Percentiles rank a stretch among this genome's conserved stretches.
These are phyloP conservation scores for Tylopilus sp. DNA, from an alignment of 1,284 basidiomycete genomes.

Conservation along the genomic window DNA sequence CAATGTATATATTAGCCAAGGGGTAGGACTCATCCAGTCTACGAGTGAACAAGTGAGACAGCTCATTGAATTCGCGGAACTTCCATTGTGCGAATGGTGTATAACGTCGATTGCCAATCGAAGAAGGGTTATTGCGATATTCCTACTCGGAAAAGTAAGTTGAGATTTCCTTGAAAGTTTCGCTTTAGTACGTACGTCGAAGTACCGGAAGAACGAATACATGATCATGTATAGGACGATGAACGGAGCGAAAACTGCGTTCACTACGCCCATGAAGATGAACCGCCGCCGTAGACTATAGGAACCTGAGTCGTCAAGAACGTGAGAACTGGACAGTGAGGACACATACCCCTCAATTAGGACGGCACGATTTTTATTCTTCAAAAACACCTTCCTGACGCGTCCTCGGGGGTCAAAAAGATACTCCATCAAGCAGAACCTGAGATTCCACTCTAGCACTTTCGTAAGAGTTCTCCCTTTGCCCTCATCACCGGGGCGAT, in stretches of 20 bases:
- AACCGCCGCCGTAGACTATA: slow-evolving; percentile 77
- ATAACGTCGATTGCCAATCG: slow-evolving; percentile 87
- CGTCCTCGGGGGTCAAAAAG: slow-evolving; percentile 84
- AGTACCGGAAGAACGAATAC: slow-evolving; percentile 99
- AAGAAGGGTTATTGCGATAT: slow-evolving; percentile 97
- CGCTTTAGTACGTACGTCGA: slow-evolving; percentile 62
- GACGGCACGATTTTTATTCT: slow-evolving; percentile 70
- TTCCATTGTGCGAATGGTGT: slow-evolving; percentile 97
- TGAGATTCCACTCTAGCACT: slow-evolving; percentile 92
- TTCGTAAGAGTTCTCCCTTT: slow-evolving; percentile 78
- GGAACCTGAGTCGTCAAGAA: neutral
- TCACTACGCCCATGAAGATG: slow-evolving; percentile 93
- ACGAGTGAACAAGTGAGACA: slow-evolving; percentile 87
- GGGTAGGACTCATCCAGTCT: slow-evolving; percentile 86
- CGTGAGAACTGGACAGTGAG: neutral
- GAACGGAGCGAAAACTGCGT: slow-evolving; percentile 93
- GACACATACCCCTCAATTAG: slow-evolving; percentile 77
- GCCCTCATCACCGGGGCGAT: slow-evolving; percentile 45
- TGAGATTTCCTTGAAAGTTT: neutral
- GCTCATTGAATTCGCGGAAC: slow-evolving; percentile 97
- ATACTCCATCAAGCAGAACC: slow-evolving; percentile 92
- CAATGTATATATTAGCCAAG: slow-evolving; percentile 89
- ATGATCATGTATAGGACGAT: slow-evolving; percentile 95
- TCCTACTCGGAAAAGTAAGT: slow-evolving; percentile 53
- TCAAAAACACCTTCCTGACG: slow-evolving; percentile 87